Evolutionary conservation across 2,329 filamentous ascomycete species (phyloP).

Genomic region (Scedosporium apiospermum): DNA sequence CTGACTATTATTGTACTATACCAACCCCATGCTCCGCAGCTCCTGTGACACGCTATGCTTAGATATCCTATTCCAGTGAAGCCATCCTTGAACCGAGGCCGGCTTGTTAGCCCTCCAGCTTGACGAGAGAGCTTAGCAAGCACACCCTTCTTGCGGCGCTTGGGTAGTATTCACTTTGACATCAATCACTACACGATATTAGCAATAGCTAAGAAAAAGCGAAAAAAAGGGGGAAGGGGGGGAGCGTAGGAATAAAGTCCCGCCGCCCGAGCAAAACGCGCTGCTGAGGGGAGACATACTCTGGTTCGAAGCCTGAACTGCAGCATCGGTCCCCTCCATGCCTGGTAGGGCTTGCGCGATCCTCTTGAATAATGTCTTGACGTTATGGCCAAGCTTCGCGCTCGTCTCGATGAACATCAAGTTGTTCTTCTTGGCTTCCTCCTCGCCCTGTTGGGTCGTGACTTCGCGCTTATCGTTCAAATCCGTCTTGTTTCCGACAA

Average conservation of each 20-base stretch:
- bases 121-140: slow-evolving; percentile 35
- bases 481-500: slow-evolving; percentile 99
- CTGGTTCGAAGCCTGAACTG: slow-evolving; percentile 62
- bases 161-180: slow-evolving; percentile 73
- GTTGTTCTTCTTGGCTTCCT: slow-evolving; percentile 96
- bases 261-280: background rate
- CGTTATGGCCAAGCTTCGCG: slow-evolving; percentile 95
- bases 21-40: slow-evolving; percentile 8
- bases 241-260: background rate
- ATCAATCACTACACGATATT: slow-evolving; percentile 64
- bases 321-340: slow-evolving; percentile 85
- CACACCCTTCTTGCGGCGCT: slow-evolving; percentile 63
- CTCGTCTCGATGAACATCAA: slow-evolving; percentile 99
- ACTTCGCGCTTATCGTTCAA: slow-evolving; percentile 97
- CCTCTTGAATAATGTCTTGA: slow-evolving; percentile 93
- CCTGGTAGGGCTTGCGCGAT: slow-evolving; percentile 96
- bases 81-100: background rate
- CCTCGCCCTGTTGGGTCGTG: slow-evolving; percentile 90
- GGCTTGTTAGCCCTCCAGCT: background rate
- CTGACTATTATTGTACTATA: slow-evolving; percentile 8
- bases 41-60: slow-evolving; percentile 8
- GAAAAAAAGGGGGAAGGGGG: no score
- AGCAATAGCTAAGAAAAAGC: slow-evolving; percentile 10
- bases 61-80: slow-evolving; percentile 6
- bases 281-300: slow-evolving; percentile 47